These are phyloP conservation scores for Eimeria necatrix DNA, from an alignment of 169 alveolate genomes.

Conservation along the genomic window DNA sequence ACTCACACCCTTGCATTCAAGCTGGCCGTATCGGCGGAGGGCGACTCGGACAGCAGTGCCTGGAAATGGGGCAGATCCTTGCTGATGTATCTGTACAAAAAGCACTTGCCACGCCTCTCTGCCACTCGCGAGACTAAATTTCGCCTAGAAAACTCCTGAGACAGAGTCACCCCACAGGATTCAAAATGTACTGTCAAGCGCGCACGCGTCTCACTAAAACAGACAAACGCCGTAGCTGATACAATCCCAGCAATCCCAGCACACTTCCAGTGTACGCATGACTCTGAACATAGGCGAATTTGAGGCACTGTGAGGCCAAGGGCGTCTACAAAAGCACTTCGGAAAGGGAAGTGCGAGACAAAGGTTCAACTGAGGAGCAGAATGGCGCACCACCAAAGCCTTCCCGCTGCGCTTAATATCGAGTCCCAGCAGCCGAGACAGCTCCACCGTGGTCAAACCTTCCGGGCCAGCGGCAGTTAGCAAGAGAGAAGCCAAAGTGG, in stretches of 20 bases:
- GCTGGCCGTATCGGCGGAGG: background rate
- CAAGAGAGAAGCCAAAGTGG: background rate
- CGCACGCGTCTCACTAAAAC: too few relatives aligned
- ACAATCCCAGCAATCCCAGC: background rate
- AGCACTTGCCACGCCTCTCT: slow-evolving; percentile 80
- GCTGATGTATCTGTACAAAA: slow-evolving; percentile 75
- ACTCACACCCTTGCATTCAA: background rate
- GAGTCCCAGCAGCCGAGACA: slow-evolving; percentile 69
- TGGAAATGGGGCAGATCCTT: slow-evolving; percentile 29
- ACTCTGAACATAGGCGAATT: too few relatives aligned
- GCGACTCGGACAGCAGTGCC: slow-evolving; percentile 34
- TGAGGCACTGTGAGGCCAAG: too few relatives aligned
- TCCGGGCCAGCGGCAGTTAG: slow-evolving; percentile 59
- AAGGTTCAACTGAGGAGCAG: background rate
- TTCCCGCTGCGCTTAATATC: slow-evolving; percentile 78
- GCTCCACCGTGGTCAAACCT: slow-evolving; percentile 63
- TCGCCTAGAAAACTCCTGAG: slow-evolving; percentile 75
- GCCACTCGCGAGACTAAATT: slow-evolving; percentile 72
- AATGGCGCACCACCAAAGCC: slow-evolving; percentile 60
- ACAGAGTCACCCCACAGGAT: background rate
- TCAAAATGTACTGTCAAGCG: too few relatives aligned
- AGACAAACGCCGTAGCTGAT: too few relatives aligned
- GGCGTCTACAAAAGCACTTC: too few relatives aligned
- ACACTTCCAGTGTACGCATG: too few relatives aligned
- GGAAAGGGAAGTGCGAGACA: background rate